Evolutionary conservation across 2,329 filamentous ascomycete genomes (phyloP), one percentile per base, ranked within the genome.

Genomic region (Chalara sp.): DNA sequence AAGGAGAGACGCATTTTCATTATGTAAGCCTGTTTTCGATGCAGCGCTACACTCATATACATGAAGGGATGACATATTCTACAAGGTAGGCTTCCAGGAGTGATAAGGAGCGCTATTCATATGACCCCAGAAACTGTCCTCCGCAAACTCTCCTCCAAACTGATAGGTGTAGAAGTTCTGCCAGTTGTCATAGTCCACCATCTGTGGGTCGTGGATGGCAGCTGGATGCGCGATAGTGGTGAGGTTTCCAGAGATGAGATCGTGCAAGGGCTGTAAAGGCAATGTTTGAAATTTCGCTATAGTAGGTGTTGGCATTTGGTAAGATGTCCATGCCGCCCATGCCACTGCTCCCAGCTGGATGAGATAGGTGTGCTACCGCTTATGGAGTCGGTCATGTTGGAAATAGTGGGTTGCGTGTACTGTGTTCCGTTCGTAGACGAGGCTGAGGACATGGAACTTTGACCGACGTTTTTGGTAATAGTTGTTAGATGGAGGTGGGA

Each of bases 201-300:
- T 49, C 5, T 56, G 37, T 6, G 40, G 41, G 2, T 53, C 51
- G 21, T 21, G 21, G 21, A 21, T 21, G 21, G 21, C 21, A 21
- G 21, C 21, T 21, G 21, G 21, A 21, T 21, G 21, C 6, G 49
- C 48, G n/a, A 54, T 53, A 4, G 60, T 59, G 5, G 49, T 52
- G 1, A 83, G 66, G 32, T 81, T 73, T 54, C 81, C 79, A 58
- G 76, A 81, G 0, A 79, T 65, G 5, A 83, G 66, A 56, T 83
- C 79, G 13, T 74, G 73, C 52, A 76, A 78, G 0, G 79, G 75
- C 48, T 79, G 80, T 52, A 81, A 71, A 11, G 79, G 55, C 72
- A 66, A 58, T 80, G 73, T 57, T 76, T 72, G 53, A 78, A 76
- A 50, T 48, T 33, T 12, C 47, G 41, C 11, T 45, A 47, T 13